Evolutionary conservation across 192 early-diverging fungal genomes (phyloP).

Genomic region (Backusella psychrophila): DNA sequence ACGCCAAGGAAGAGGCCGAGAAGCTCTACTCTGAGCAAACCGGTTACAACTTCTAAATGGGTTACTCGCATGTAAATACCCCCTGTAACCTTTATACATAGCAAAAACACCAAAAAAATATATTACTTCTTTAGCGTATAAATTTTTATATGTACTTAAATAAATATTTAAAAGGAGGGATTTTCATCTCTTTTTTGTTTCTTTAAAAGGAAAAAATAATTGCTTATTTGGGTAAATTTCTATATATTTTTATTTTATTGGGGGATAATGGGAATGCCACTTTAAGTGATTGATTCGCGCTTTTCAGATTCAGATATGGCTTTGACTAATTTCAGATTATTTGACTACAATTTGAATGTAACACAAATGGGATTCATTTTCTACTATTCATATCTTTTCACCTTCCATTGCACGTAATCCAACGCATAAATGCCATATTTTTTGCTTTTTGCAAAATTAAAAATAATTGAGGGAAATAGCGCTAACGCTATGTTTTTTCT

Average conservation of each 20-base stretch:
- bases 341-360: not conserved
- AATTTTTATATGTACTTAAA: constrained; percentile 7
- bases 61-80: constrained; percentile 5
- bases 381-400: not conserved
- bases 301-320: not conserved
- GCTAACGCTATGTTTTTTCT: not conserved
- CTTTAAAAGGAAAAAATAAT: not conserved
- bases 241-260: not conserved
- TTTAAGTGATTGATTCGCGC: not conserved
- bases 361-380: not conserved
- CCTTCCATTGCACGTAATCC: not conserved
- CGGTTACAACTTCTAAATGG: constrained; percentile 12
- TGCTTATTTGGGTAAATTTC: not conserved
- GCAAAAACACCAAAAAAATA: not conserved
- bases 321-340: not conserved
- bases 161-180: constrained; percentile 2
- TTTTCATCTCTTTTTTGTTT: constrained; percentile 3
- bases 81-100: constrained; percentile 8
- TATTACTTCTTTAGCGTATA: not conserved
- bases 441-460: not conserved
- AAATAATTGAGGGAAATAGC: not conserved
- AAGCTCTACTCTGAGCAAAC: constrained; percentile 26
- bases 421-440: not conserved
- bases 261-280: not conserved
- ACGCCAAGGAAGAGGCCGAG: constrained; percentile 35